These are phyloP conservation scores for Trametes sanguinea DNA, from an alignment of 768 basidiomycete genomes.

Conservation along the genomic window DNA sequence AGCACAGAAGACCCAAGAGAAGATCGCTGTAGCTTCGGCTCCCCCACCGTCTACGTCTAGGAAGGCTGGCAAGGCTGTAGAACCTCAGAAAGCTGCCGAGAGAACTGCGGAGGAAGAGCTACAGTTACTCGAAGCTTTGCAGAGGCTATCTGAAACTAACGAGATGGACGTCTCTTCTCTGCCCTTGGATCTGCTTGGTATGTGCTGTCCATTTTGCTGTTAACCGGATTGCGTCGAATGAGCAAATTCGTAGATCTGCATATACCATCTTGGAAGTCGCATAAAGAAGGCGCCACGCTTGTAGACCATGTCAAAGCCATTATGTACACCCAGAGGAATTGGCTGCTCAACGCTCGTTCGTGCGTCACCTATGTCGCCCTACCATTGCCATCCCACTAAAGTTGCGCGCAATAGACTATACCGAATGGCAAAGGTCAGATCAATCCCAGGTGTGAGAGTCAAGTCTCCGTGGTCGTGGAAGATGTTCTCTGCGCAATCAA, in stretches of 20 bases:
- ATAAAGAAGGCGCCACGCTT: constrained; percentile 20
- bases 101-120: constrained; percentile 17
- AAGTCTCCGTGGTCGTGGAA: constrained; percentile 26
- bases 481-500: constrained; percentile 29
- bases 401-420: constrained; percentile 34
- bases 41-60: constrained; percentile 6
- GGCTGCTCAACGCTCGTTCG: constrained; percentile 37
- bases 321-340: constrained; percentile 19
- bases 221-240: not conserved
- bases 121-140: constrained; percentile 16
- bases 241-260: constrained; percentile 21
- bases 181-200: constrained; percentile 16
- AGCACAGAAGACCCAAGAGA: constrained; percentile 15
- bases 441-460: constrained; percentile 38
- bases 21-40: constrained; percentile 8
- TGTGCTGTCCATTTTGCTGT: not conserved
- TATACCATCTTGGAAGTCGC: constrained; percentile 23
- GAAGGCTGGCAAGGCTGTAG: not conserved
- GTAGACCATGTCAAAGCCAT: constrained; percentile 22
- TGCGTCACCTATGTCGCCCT: constrained; percentile 18
- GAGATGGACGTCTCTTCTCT: constrained; percentile 11
- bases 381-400: not conserved
- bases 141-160: constrained; percentile 11
- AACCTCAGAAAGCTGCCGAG: not conserved
- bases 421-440: constrained; percentile 36